phyloP scores from a whole-genome alignment of 2,329 filamentous ascomycete genomes.

The Alternaria ethzedia region DNA sequence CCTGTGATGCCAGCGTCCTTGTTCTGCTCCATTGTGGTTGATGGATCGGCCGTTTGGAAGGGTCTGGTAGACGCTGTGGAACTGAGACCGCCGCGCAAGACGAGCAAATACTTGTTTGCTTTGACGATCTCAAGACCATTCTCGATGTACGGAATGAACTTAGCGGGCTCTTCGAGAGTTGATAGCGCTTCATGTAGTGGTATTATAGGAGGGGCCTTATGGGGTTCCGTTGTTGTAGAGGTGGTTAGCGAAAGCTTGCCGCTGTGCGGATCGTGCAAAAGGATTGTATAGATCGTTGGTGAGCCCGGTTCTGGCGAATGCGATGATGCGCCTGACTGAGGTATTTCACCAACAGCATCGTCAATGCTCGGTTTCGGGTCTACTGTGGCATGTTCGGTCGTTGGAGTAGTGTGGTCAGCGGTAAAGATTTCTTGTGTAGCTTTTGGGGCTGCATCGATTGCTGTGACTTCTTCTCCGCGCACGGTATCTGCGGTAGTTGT shows the following conservation, averaged over 20 bases:
- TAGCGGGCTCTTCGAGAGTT: constrained; percentile 32
- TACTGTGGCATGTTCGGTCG: neutral
- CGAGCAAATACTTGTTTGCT: constrained; percentile 39
- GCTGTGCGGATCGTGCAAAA: constrained; percentile 35
- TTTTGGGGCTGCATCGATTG: neutral
- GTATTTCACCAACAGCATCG: neutral
- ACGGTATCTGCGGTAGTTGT: neutral
- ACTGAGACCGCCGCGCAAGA: constrained; percentile 31
- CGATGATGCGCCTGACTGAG: neutral
- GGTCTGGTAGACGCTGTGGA: constrained; percentile 7
- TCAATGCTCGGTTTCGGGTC: neutral
- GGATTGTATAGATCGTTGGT: constrained; percentile 30
- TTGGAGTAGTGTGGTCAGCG: neutral
- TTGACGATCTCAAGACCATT: constrained; percentile 34
- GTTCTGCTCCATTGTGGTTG: neutral
- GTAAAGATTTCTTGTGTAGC: neutral
- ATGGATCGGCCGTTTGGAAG: constrained; percentile 11
- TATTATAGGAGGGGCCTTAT: constrained; percentile 22
- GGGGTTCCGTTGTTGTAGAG: constrained; percentile 26
- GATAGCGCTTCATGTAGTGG: constrained; percentile 38
- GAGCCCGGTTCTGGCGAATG: neutral
- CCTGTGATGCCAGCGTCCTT: neutral
- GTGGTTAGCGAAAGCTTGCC: constrained; percentile 34
- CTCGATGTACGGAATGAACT: constrained; percentile 41
- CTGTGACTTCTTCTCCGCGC: neutral